Conservation (phyloP, 73 alveolate genomes). For the Durusdinium trenchii region DNA sequence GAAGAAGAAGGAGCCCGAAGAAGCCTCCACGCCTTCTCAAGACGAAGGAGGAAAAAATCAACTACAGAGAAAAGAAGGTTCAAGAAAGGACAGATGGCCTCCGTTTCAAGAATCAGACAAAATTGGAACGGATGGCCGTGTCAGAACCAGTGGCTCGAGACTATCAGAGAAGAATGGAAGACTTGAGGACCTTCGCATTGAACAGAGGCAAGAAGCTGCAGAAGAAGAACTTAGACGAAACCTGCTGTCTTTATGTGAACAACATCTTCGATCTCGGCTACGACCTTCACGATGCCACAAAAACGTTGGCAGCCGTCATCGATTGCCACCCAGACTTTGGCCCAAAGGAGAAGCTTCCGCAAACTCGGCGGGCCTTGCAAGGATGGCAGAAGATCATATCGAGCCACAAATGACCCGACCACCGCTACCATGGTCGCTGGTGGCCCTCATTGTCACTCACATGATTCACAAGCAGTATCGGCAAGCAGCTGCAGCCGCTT, state of each 20-base stretch:
- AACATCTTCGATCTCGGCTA: not conserved
- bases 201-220: too few relatives aligned
- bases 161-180: not conserved
- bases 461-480: not conserved
- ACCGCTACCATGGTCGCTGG: not conserved
- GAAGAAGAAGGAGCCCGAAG: not conserved
- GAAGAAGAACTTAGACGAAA: not conserved
- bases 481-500: not conserved
- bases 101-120: not conserved
- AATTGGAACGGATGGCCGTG: conserved; percentile 11
- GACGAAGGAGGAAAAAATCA: not conserved
- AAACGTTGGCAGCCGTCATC: not conserved
- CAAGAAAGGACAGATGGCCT: too few relatives aligned
- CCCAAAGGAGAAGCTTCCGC: not conserved
- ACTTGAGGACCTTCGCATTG: not conserved
- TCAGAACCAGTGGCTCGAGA: not conserved
- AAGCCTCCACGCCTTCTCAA: not conserved
- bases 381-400: conserved; percentile 9
- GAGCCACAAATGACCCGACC: conserved; percentile 3
- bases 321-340: conserved; percentile 11
- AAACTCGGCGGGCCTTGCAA: not conserved
- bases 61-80: too few relatives aligned
- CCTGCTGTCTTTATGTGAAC: not conserved
- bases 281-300: conserved; percentile 34
- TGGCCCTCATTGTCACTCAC: not conserved